Conservation (phyloP, 2,329 filamentous ascomycete species). For the Arthrobotrys sinensis region DNA sequence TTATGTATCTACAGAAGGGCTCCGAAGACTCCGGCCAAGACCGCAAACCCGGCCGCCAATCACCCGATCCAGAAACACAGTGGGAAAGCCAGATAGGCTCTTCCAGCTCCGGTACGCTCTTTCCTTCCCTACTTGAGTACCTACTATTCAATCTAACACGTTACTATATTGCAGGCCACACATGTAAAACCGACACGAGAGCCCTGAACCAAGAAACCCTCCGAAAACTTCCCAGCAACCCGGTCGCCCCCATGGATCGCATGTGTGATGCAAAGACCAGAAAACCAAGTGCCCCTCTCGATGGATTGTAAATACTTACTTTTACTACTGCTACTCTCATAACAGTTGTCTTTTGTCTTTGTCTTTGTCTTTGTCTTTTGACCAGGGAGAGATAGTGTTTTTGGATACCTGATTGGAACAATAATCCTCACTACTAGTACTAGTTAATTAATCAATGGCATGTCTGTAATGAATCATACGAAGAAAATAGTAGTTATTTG, state of each 20-base stretch:
- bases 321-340: too few species aligned
- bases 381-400: not conserved
- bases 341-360: not conserved
- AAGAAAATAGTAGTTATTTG: too few species aligned
- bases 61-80: slow-evolving; percentile 47
- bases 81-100: slow-evolving; percentile 43
- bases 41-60: slow-evolving; percentile 23
- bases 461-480: too few species aligned
- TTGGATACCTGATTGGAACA: too few species aligned
- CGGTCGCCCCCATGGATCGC: slow-evolving; percentile 46
- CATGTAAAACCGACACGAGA: slow-evolving; percentile 31
- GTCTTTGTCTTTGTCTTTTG: not conserved
- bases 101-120: slow-evolving; percentile 33
- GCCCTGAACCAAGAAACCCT: slow-evolving; percentile 40
- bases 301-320: slow-evolving; percentile 57
- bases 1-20: not conserved
- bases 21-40: not conserved
- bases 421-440: too few species aligned
- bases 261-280: slow-evolving; percentile 49
- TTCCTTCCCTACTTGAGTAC: too few species aligned
- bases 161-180: slow-evolving; percentile 28
- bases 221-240: slow-evolving; percentile 36
- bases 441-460: too few species aligned
- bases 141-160: too few species aligned
- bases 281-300: slow-evolving; percentile 39